Percentiles rank a stretch among this genome's conserved stretches.
Evolutionary conservation across 495 filamentous ascomycete species (phyloP).

Genomic region (Neurospora pannonica): DNA sequence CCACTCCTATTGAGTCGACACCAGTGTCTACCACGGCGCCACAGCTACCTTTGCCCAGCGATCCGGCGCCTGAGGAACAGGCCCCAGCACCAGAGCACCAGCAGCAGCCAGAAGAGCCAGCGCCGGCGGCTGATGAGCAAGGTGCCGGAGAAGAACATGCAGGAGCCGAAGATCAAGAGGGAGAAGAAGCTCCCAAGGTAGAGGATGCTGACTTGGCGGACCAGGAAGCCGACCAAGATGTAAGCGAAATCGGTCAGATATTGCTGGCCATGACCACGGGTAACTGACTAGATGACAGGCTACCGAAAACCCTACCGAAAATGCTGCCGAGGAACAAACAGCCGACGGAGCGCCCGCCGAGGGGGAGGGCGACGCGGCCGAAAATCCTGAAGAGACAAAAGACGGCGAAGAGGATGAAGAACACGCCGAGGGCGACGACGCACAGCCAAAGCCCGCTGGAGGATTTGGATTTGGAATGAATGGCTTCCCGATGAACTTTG

Average conservation of each 20-base stretch:
- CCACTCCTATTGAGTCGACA: constrained; percentile 32
- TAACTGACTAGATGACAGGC: not conserved
- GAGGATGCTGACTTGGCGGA: not conserved
- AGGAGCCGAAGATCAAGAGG: constrained; percentile 15
- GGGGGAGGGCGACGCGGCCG: not conserved
- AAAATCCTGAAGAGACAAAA: not conserved
- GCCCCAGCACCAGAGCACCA: not conserved
- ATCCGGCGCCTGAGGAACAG: not conserved
- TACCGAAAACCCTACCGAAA: not conserved
- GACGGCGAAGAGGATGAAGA: constrained; percentile 18
- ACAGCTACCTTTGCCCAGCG: not conserved
- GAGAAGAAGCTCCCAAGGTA: constrained; percentile 10
- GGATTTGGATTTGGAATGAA: constrained; percentile 38
- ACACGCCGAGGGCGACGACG: constrained; percentile 16
- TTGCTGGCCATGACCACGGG: not conserved
- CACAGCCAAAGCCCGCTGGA: constrained; percentile 24
- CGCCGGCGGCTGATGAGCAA: not conserved
- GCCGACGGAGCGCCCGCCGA: not conserved
- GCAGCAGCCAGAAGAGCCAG: constrained; percentile 1
- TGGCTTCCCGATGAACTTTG: constrained; percentile 60
- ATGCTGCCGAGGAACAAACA: not conserved
- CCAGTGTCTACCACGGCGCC: constrained; percentile 16
- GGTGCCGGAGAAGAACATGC: constrained; percentile 4
- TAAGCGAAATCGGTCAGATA: not conserved
- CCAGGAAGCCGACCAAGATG: not conserved